Conservation (phyloP, 257 asterid species). For the Ophiorrhiza pumila region DNA sequence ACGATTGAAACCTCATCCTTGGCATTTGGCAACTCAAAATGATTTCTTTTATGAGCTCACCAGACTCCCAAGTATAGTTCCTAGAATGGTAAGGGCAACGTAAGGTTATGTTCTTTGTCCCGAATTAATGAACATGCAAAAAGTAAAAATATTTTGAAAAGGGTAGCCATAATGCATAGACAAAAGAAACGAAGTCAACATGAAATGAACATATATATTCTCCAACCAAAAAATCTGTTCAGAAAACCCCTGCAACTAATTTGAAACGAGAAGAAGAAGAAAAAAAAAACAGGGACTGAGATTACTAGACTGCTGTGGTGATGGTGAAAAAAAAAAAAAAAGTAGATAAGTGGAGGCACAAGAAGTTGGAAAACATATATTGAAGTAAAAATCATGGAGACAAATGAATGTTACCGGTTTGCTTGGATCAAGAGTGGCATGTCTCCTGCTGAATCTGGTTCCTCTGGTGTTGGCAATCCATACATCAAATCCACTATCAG, state of each 20-base stretch:
- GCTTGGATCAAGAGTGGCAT: slow-evolving; percentile 44
- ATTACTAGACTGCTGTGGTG: too few species aligned
- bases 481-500: slow-evolving; percentile 73
- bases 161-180: neutral
- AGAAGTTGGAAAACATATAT: too few species aligned
- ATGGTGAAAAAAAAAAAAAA: neutral
- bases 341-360: neutral
- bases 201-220: too few species aligned
- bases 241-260: neutral
- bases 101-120: neutral
- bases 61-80: too few species aligned
- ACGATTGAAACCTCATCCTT: neutral
- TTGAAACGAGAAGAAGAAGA: neutral
- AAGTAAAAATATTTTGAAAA: too few species aligned
- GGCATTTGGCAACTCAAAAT: too few species aligned
- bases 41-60: too few species aligned
- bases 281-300: too few species aligned
- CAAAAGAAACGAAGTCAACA: too few species aligned
- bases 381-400: neutral
- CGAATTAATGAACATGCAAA: too few species aligned
- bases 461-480: slow-evolving; percentile 86
- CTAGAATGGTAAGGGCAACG: neutral
- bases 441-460: slow-evolving; percentile 65
- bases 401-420: slow-evolving; percentile 30
- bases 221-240: neutral